Conservation (phyloP, 805 yeast genomes). For the Saccharomycopsis sp. region DNA sequence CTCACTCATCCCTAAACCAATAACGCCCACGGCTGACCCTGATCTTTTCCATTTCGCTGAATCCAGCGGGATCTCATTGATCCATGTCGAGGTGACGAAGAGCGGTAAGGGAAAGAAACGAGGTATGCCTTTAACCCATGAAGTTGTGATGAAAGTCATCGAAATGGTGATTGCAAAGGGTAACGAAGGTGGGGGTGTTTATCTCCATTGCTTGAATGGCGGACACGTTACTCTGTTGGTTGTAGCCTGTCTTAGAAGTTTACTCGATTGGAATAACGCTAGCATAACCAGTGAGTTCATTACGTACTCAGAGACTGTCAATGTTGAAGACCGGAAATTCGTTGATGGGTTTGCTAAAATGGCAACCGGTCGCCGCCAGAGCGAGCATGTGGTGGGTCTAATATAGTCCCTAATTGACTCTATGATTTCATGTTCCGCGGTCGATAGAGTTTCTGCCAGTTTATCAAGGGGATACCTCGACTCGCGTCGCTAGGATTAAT, state of each 20-base stretch:
- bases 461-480: too few species aligned
- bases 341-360: conserved; percentile 81
- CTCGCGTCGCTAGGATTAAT: too few species aligned
- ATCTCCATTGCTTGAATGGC: conserved; percentile 84
- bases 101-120: conserved; percentile 65
- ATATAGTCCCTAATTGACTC: too few species aligned
- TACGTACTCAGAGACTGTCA: conserved; percentile 67
- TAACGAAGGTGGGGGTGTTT: conserved; percentile 51
- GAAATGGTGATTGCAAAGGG: conserved; percentile 51
- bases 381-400: too few species aligned
- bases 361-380: too few species aligned
- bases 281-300: conserved; percentile 83
- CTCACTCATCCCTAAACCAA: conserved; percentile 73
- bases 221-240: conserved; percentile 80
- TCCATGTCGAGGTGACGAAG: conserved; percentile 62
- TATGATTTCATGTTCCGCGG: too few species aligned
- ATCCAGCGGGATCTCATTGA: conserved; percentile 45
- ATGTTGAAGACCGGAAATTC: conserved; percentile 75
- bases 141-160: conserved; percentile 53
- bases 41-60: conserved; percentile 45
- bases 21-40: conserved; percentile 47
- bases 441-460: too few species aligned
- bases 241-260: conserved; percentile 77
- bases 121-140: conserved; percentile 71
- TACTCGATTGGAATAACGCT: conserved; percentile 83